Conservation (phyloP, 495 filamentous ascomycete genomes). For the Staphylotrichum longicolle region DNA sequence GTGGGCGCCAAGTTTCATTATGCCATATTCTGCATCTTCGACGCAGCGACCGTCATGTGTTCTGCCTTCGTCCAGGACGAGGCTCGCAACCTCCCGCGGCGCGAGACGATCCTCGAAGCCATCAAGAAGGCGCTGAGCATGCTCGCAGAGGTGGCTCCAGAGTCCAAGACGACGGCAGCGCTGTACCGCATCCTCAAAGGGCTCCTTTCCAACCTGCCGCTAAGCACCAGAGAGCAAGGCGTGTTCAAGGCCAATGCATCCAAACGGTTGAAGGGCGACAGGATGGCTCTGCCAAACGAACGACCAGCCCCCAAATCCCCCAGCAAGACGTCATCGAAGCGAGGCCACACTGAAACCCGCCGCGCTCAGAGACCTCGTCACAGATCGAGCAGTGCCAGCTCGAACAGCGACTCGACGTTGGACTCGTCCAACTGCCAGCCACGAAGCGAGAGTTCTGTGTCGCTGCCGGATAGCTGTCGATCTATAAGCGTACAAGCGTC, state of each 20-base stretch:
- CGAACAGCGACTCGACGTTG: conserved; percentile 8
- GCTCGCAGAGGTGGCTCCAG: conserved; percentile 35
- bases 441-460: conserved; percentile 9
- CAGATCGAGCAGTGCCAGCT: conserved; percentile 7
- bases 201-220: conserved; percentile 28
- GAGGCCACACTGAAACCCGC: not conserved
- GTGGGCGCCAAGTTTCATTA: conserved; percentile 51
- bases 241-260: conserved; percentile 19
- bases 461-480: not conserved
- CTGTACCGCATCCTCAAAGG: conserved; percentile 33
- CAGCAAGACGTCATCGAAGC: not conserved
- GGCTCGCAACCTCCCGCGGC: conserved; percentile 40
- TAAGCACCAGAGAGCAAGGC: conserved; percentile 27
- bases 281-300: not conserved
- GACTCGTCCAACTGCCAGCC: conserved; percentile 9
- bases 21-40: conserved; percentile 53
- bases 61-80: conserved; percentile 52
- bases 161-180: conserved; percentile 31
- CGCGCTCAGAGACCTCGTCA: not conserved
- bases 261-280: conserved; percentile 23
- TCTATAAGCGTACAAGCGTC: not conserved
- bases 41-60: conserved; percentile 50
- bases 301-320: not conserved
- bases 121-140: conserved; percentile 41
- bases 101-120: conserved; percentile 41